Percentiles rank a stretch among this genome's conserved stretches.
Conservation (phyloP, 768 basidiomycete species). For the Hypholoma sublateritium region DNA sequence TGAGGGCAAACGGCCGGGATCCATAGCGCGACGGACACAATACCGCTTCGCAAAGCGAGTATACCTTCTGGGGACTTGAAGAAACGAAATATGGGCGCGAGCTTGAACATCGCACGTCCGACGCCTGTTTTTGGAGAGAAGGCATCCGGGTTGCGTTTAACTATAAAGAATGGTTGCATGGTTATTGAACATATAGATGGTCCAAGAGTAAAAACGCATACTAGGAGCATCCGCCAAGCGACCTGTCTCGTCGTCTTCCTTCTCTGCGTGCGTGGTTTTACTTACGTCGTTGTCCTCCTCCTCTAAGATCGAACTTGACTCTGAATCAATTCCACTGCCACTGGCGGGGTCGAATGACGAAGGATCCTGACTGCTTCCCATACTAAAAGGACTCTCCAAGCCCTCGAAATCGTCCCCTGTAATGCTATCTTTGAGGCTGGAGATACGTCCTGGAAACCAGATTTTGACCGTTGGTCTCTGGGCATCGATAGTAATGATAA, state of each 20-base stretch:
- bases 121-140: conserved; percentile 36
- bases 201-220: neutral
- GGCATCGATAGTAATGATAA: conserved; percentile 32
- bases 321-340: conserved; percentile 3
- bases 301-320: conserved; percentile 8
- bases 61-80: conserved; percentile 42
- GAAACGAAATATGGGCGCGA: conserved; percentile 36
- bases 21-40: conserved; percentile 43
- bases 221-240: conserved; percentile 11
- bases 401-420: conserved; percentile 26
- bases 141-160: conserved; percentile 40
- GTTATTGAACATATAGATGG: neutral
- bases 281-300: neutral
- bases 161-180: neutral
- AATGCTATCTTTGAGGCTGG: conserved; percentile 35
- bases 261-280: conserved; percentile 11
- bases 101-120: conserved; percentile 29
- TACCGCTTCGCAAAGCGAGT: conserved; percentile 36
- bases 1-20: conserved; percentile 35
- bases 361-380: conserved; percentile 38
- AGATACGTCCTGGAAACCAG: conserved; percentile 44
- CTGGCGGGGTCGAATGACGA: conserved; percentile 25
- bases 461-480: conserved; percentile 35
- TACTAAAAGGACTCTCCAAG: conserved; percentile 28
- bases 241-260: conserved; percentile 10